Percentiles rank a stretch among this genome's conserved stretches.
Conservation (phyloP, 1,284 basidiomycete genomes). For the Trichosporon coremiiforme region DNA sequence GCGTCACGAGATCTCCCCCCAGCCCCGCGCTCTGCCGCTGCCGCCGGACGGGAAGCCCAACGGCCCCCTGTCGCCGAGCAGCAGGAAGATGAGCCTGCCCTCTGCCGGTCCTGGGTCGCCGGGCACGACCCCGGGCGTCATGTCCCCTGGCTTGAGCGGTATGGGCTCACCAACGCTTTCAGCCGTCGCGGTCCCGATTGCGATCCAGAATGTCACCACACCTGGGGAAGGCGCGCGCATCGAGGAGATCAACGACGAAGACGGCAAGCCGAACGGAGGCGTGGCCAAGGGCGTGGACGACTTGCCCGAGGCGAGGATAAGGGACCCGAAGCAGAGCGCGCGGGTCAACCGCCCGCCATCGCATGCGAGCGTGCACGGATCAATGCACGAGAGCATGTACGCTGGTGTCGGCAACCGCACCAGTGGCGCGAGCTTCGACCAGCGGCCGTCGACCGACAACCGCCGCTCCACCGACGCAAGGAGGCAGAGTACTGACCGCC, state of each 20-base stretch:
- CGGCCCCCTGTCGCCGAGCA: neutral
- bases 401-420: neutral
- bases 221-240: neutral
- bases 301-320: neutral
- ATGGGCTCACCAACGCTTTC: neutral
- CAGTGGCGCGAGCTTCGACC: neutral
- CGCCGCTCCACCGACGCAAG: neutral
- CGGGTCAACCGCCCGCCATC: neutral
- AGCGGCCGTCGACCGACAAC: neutral
- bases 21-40: neutral
- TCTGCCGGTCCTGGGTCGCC: neutral
- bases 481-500: too few relatives aligned
- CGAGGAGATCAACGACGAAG: constrained; percentile 11
- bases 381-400: constrained; percentile 9
- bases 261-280: neutral
- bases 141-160: neutral
- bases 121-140: neutral
- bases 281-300: neutral
- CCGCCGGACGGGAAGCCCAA: neutral
- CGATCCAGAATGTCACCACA: neutral
- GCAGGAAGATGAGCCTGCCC: neutral
- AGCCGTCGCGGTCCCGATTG: neutral
- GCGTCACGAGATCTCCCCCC: neutral
- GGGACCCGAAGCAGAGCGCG: neutral
- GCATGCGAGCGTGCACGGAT: neutral